Base-by-base conservation (phyloP, 805 yeast species). In the Danielia reshetovae region DNA sequence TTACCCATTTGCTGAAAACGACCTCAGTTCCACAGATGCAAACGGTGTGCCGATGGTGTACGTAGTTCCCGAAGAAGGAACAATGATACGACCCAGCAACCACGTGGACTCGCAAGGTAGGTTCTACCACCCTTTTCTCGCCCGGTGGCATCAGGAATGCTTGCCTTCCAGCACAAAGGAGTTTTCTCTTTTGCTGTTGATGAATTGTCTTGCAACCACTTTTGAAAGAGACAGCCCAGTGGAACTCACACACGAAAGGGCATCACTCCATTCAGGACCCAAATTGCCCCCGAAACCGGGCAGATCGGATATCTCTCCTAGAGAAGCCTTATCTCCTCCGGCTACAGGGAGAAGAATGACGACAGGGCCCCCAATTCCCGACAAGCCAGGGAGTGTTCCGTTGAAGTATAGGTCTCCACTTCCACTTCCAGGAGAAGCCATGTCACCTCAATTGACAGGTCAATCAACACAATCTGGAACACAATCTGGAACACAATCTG, bases 61-160 rank as follows among this genome's bases (percentile, higher is more conserved):
- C 50, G 74, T 88, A 8, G 67, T 72, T 14, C 78, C 81, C 2
- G 70, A 77, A n/a, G 62, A 61, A 23, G 65, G 67, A 59, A 53
- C 66, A 23, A 45, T 32, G 28, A 54, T 81, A 12, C 65, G 65
- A 26, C 82, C 88, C 0, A 81, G 82, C 17, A 79, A 77, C 43
- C 67, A 74, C 46, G 74, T 85, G 3, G 95, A 85, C 55, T 58
- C 75, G 10, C 83, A 71, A 55, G 96, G 96, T 1, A 59, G 63
- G 29, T 70, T 86, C 34, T 83, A 79, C 52, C 81, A 82, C 46
- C 90, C 93, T 0, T 72, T 69, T 36, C 55, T 84, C 27, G 57
- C 79, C n/a, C 62, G 59, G 18, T 85, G 94, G 95, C 49, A 36
- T 27, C 41, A 40, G 9, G 39, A 50, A 7, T 42, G 49, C 35